Evolutionary conservation across 192 early-diverging fungal species (phyloP), one percentile per base, ranked within the genome.

Genomic region (Linnemannia elongata): DNA sequence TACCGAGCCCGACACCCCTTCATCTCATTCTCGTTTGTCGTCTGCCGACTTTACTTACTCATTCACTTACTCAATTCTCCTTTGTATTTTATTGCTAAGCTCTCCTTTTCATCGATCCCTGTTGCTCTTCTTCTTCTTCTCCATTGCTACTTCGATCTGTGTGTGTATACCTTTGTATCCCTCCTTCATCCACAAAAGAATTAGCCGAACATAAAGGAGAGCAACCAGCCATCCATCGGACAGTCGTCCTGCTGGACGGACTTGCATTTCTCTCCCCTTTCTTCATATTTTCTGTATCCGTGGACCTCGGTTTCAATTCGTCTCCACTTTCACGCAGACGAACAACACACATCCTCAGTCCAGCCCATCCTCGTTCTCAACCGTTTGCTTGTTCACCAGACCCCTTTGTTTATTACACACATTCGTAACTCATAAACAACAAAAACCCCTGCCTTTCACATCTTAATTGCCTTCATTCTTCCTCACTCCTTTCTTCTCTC

Each of bases 161-260:
- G 52, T 54, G 52, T 24, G 41, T 45, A 27, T 27, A 1, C n/a
- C n/a, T 41, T 17, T n/a, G 17, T 41, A 42, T 45, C 15, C n/a
- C 27, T 30, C 42, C 10, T 44, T 44, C 27, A 74, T 49, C 72
- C 72, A 47, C 72, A 74, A 66, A 66, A 66, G 60, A 66, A 66
- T 66, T 66, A 66, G 60, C 60, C 60, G 60, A 66, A 33, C n/a
- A 57, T 27, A 27, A 6, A 66, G 60, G n/a, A 27, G n/a, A 60
- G n/a, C 9, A 60, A 27, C 4, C 22, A 27, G 27, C 10, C 27
- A 39, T 33, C 10, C 27, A 39, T 33, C 60, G 60, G 60, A 66
- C 60, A 1, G 49, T 52, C 24, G 60, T 35, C 27, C 60, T 66
- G 30, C 27, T 33, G 30, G 30, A 66, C 60, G 60, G 60, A 66